phyloP scores from a whole-genome alignment of 371 early-diverging fungal species.

The Chytridium lagenaria region DNA sequence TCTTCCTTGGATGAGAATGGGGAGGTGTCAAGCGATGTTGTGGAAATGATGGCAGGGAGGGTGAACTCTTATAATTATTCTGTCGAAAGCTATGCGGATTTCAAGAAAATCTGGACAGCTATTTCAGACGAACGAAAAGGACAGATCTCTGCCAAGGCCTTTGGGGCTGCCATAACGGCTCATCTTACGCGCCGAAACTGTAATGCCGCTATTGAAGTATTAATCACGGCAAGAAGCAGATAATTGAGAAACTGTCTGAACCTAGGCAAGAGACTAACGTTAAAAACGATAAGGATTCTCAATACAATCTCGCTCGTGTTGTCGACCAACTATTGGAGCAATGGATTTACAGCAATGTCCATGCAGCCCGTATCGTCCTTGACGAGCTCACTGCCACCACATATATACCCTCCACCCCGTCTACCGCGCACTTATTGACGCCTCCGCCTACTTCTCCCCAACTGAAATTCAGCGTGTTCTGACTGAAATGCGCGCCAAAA shows the following conservation, averaged over 20 bases:
- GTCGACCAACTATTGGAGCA: neutral
- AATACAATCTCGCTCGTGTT: neutral
- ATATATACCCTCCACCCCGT: neutral
- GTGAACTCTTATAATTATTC: neutral
- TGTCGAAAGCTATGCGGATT: neutral
- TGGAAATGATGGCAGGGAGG: neutral
- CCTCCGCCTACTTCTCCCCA: neutral
- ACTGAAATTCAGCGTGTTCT: neutral
- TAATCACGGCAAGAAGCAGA: neutral
- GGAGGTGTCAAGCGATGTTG: neutral
- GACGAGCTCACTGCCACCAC: neutral
- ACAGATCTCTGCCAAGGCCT: neutral
- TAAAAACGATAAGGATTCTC: neutral
- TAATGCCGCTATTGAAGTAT: neutral
- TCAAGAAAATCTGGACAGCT: neutral
- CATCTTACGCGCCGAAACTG: neutral
- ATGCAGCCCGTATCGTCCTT: neutral
- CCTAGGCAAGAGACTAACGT: neutral
- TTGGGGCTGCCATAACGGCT: neutral
- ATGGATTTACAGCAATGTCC: neutral
- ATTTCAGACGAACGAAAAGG: neutral
- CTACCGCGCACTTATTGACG: neutral
- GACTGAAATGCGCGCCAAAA: neutral
- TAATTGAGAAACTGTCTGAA: neutral
- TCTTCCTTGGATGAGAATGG: neutral